Conservation (phyloP, 176 grass and related monocot genomes). For the Leersia perrieri region DNA sequence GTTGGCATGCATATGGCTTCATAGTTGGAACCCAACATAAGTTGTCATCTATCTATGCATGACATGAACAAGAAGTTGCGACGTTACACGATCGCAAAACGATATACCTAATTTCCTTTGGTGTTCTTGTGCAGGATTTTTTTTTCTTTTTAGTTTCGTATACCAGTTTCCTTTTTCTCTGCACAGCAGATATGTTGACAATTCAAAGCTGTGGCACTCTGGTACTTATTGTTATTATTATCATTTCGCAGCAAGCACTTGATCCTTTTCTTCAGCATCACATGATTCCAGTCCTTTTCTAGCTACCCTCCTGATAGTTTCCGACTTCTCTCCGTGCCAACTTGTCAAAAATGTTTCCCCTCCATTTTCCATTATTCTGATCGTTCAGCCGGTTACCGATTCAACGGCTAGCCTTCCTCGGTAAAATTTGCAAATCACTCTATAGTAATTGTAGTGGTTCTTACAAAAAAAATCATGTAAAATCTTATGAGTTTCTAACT, state of each 20-base stretch:
- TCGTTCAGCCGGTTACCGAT: too few species aligned
- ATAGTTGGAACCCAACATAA: conserved; percentile 35
- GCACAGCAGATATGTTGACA: not conserved
- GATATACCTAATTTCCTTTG: conserved; percentile 4
- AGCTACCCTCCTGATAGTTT: not conserved
- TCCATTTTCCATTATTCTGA: too few species aligned
- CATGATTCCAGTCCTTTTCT: not conserved
- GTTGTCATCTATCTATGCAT: not conserved
- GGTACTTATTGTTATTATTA: not conserved
- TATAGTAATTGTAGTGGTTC: too few species aligned
- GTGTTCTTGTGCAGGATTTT: conserved; percentile 4
- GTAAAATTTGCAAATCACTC: too few species aligned
- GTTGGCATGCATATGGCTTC: conserved; percentile 17
- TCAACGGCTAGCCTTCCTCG: too few species aligned
- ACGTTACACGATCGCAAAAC: not conserved
- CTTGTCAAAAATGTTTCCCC: not conserved
- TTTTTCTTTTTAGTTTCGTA: not conserved
- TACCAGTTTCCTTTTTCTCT: not conserved
- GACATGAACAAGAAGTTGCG: not conserved
- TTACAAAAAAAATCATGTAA: too few species aligned
- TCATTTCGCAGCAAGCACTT: not conserved
- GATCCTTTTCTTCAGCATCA: not conserved
- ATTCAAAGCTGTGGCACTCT: not conserved
- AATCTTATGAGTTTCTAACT: too few species aligned
- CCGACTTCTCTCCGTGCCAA: not conserved